These are phyloP conservation scores for Puccinia polysora DNA, from an alignment of 1,284 basidiomycete genomes.

Conservation along the genomic window DNA sequence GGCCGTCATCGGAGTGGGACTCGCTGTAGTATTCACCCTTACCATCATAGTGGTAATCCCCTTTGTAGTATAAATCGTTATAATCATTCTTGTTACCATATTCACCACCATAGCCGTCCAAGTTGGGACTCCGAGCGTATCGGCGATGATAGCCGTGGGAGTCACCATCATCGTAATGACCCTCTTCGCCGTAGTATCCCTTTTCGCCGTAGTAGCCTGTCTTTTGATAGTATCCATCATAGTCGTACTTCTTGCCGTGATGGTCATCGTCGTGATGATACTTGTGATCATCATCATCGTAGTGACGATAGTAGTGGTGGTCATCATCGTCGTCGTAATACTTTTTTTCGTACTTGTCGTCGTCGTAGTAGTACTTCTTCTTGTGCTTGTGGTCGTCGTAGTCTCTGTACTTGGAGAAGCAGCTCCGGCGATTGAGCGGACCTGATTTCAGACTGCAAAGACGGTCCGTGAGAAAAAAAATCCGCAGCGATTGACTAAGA, in stretches of 20 bases:
- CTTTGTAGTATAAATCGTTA: neutral
- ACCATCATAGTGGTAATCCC: neutral
- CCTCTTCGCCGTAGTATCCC: constrained; percentile 7
- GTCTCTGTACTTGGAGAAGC: no score
- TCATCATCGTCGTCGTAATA: neutral
- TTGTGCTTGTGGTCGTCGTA: neutral
- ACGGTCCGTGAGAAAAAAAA: neutral
- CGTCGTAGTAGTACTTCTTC: constrained; percentile 10
- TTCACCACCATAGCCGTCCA: neutral
- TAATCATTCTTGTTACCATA: neutral
- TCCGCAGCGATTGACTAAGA: neutral
- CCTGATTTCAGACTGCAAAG: neutral
- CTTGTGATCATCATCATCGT: neutral
- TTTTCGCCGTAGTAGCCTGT: constrained; percentile 22
- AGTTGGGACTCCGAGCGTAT: neutral
- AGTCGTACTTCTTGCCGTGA: neutral
- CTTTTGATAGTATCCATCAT: constrained; percentile 12
- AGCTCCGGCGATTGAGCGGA: constrained; percentile 8
- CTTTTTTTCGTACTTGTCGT: constrained; percentile 7
- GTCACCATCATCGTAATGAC: neutral
- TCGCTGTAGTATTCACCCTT: neutral
- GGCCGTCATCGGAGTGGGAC: neutral
- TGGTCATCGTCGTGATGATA: neutral
- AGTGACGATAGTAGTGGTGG: neutral
- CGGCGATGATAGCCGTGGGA: neutral